phyloP scores from a whole-genome alignment of 1,139 yeast species.

The Saccharomyces hybrid region DNA sequence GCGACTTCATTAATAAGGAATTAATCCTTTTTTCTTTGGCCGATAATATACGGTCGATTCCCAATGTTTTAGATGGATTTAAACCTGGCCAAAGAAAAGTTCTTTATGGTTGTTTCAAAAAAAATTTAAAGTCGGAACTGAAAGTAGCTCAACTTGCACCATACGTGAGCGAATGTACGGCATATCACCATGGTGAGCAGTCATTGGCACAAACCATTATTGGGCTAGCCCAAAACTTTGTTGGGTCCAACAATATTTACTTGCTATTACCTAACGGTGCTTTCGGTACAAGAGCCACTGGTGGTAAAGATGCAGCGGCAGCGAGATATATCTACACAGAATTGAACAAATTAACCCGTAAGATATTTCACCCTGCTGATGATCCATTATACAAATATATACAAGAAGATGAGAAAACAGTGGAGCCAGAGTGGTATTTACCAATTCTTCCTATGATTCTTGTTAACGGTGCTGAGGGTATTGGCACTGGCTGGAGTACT shows the following conservation, averaged over 20 bases:
- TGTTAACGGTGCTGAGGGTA: conserved; percentile 96
- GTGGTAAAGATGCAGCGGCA: conserved; percentile 99
- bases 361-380: conserved; percentile 72
- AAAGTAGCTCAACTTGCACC: conserved; percentile 92
- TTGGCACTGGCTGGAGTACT: conserved; percentile 99
- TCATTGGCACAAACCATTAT: conserved; percentile 84
- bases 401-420: conserved; percentile 89
- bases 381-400: conserved; percentile 69
- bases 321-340: conserved; percentile 95
- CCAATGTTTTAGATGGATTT: conserved; percentile 88
- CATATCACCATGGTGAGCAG: conserved; percentile 93
- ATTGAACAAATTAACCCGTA: conserved; percentile 64
- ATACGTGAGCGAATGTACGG: conserved; percentile 81
- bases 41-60: conserved; percentile 91
- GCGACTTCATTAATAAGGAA: conserved; percentile 92
- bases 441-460: conserved; percentile 90
- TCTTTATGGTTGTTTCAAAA: conserved; percentile 77
- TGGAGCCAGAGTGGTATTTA: conserved; percentile 93
- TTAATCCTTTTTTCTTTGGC: conserved; percentile 93
- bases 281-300: conserved; percentile 93
- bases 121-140: conserved; percentile 67
- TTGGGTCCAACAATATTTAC: conserved; percentile 87
- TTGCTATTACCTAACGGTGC: conserved; percentile 86
- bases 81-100: conserved; percentile 98
- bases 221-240: conserved; percentile 89